Base-by-base conservation (phyloP, 108 stramenopile species). In the Aurantiochytrium sp. region DNA sequence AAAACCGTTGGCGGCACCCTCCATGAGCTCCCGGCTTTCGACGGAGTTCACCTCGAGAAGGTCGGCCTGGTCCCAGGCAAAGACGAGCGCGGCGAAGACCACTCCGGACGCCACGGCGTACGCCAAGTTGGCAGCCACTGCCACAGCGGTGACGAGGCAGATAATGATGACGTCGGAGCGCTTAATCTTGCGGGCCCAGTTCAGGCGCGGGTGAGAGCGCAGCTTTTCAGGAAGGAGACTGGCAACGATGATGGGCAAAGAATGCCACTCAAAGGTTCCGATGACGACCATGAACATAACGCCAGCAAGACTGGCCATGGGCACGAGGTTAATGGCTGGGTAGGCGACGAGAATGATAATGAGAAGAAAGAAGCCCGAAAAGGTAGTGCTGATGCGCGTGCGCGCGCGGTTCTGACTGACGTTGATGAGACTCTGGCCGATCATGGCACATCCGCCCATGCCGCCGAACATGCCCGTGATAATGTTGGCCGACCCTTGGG, bases 381-480 rank as follows among this genome's bases (percentile, higher is more conserved):
- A 49, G 47, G 72, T 55, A 19, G 73, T 89, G 12, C 88, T 60
- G 58, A 92, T 89, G 18, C 91, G 89, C 5, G 89, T 91, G 53
- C 72, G 87, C 25, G 90, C 91, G 14, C 60, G 35, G 42, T 25
- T 25, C 5, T 51, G 25, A 60, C 44, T 51, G 43, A 51, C 29
- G 23, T 55, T 73, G 72, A 89, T 57, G 18, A 72, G 5, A 47
- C 55, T 73, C 35, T 44, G 72, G 6, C 91, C 91, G 45, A 92
- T 92, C 25, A 90, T 91, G 8, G 91, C 91, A 83, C 89, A 87
- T 10, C 91, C 91, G 55, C 91, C 91, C 90, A 91, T 91, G 57
- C 90, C 90, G 18, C 91, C 91, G 18, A 92, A 91, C 14, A 87
- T 47, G 10, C 91, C 91, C n/a, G 87, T 87, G 21, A 92, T n/a